Evolutionary conservation across 192 early-diverging fungal genomes (phyloP).

Genomic region (Allomyces macrogynus): DNA sequence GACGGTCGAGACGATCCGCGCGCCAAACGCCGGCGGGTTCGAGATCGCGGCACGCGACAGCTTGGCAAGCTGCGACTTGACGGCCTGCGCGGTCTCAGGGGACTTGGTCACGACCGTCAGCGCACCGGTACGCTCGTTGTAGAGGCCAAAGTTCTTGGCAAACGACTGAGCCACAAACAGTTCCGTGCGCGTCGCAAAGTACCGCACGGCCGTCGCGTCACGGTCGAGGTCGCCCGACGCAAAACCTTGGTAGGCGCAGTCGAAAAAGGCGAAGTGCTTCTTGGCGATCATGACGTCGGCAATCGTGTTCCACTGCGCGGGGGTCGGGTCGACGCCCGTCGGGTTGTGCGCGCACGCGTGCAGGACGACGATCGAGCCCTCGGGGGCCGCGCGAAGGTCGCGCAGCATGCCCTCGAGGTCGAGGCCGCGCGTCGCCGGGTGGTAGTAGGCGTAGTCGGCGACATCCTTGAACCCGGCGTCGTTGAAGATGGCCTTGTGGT

Average conservation of each 20-base stretch:
- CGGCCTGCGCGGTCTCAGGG: constrained; percentile 24
- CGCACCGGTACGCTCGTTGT: constrained; percentile 77
- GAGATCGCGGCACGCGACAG: constrained; percentile 70
- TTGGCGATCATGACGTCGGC: constrained; percentile 58
- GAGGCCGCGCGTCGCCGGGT: constrained; percentile 52
- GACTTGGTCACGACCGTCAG: constrained; percentile 49
- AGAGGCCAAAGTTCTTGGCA: constrained; percentile 97
- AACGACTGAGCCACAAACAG: constrained; percentile 79
- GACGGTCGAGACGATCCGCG: constrained; percentile 63
- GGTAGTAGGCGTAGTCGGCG: constrained; percentile 77
- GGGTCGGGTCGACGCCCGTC: constrained; percentile 91
- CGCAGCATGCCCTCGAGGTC: constrained; percentile 58
- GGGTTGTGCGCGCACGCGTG: constrained; percentile 99
- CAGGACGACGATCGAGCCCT: constrained; percentile 64
- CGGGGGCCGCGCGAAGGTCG: constrained; percentile 43
- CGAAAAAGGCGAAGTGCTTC: constrained; percentile 83
- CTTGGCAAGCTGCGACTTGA: constrained; percentile 66
- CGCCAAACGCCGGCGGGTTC: constrained; percentile 76
- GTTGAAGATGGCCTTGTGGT: constrained; percentile 76
- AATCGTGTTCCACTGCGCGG: constrained; percentile 81
- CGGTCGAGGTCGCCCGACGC: constrained; percentile 75
- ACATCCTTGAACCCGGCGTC: constrained; percentile 59
- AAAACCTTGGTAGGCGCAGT: constrained; percentile 98
- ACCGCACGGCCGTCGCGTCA: constrained; percentile 81
- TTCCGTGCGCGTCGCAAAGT: constrained; percentile 82